These are phyloP conservation scores for Blastobotrys parvus DNA, from an alignment of 805 yeast genomes.

Conservation along the genomic window DNA sequence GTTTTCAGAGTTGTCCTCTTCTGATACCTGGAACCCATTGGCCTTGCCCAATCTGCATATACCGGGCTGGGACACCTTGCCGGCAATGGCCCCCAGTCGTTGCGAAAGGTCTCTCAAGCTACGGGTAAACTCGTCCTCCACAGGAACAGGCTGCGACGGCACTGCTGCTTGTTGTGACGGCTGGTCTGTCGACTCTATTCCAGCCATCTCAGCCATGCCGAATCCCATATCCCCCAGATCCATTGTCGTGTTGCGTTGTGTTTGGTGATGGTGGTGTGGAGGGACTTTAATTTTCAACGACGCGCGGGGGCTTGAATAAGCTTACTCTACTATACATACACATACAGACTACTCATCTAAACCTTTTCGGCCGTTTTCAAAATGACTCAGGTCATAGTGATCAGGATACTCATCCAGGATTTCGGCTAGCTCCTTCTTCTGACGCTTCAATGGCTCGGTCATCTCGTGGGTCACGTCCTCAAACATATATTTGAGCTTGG, in stretches of 20 bases:
- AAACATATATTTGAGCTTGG: conserved; percentile 21
- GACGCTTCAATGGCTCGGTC: conserved; percentile 21
- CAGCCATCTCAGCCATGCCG: no score
- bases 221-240: no score
- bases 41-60: conserved; percentile 26
- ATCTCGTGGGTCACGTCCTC: conserved; percentile 19
- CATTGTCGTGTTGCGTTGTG: no score
- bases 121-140: conserved; percentile 1
- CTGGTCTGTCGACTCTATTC: no score
- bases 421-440: conserved; percentile 22
- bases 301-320: no score
- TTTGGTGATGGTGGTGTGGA: no score
- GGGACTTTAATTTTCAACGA: no score
- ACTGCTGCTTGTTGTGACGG: no score
- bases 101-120: conserved; percentile 13
- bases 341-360: conserved; percentile 8
- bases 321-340: no score
- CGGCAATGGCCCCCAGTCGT: conserved; percentile 26
- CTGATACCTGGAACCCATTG: conserved; percentile 31
- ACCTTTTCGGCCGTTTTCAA: conserved; percentile 21
- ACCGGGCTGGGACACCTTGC: conserved; percentile 28
- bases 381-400: conserved; percentile 20
- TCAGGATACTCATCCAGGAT: conserved; percentile 24
- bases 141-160: no score
- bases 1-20: conserved; percentile 20